Conservation (phyloP, 352 stramenopile species). For the Globisporangium irregulare region DNA sequence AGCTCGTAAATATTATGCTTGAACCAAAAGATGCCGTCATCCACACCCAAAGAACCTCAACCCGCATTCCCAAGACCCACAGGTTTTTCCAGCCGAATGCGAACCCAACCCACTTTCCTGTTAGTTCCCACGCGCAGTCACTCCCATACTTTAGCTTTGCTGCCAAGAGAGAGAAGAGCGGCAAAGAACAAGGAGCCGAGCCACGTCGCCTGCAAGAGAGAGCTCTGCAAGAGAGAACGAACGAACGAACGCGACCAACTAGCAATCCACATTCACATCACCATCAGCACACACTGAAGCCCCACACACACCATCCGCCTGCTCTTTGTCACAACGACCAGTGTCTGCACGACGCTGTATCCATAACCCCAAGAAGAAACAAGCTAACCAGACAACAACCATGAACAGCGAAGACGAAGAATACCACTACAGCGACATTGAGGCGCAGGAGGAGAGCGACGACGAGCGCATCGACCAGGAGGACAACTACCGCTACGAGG, state of each 20-base stretch:
- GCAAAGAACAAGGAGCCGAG: not conserved
- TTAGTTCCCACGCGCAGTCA: not conserved
- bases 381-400: not conserved
- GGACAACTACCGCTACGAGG: constrained; percentile 18
- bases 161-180: constrained; percentile 4
- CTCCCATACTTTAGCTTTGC: not conserved
- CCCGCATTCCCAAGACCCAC: not conserved
- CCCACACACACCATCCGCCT: not conserved
- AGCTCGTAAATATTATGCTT: no score
- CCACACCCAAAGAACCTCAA: not conserved
- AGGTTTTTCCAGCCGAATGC: not conserved
- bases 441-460: constrained; percentile 53
- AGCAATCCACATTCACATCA: not conserved
- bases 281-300: not conserved
- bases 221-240: not conserved
- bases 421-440: constrained; percentile 83
- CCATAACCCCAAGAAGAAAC: not conserved
- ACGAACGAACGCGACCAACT: not conserved
- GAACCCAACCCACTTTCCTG: not conserved
- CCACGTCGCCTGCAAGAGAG: not conserved
- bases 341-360: not conserved
- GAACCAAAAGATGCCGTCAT: no score
- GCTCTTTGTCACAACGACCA: not conserved
- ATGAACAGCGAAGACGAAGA: constrained; percentile 49
- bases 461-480: constrained; percentile 16